Base-by-base conservation (phyloP, 371 early-diverging fungal species). In the Mortierella sp. region DNA sequence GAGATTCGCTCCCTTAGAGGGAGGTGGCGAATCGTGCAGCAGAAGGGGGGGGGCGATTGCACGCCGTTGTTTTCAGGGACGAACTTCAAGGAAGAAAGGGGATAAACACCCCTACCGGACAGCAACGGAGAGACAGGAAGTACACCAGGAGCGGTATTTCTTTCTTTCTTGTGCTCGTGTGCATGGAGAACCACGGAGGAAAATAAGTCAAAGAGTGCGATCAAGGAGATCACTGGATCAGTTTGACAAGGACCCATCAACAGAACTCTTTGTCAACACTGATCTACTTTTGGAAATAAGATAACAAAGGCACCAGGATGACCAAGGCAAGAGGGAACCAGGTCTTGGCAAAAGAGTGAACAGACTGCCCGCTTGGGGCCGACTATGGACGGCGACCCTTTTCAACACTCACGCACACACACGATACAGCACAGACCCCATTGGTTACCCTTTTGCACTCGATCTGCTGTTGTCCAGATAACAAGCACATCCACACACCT, bases 121-220 rank as follows among this genome's bases (percentile, higher is more conserved):
- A 68, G 68, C 68, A 38, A 41, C 68, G 68, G 49, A 48, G 32
- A 35, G 72, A 68, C 38, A 65, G 72, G 72, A 21, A 72, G 35
- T 48, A 32, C 38, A 41, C 38, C 63, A n/a, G 21, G 38, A 38
- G 16, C 76, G 71, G 14, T 77, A 12, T 74, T 80, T 3, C 14
- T 43, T 5, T 12, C 7, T 41, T 56, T 51, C 21, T 51, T 77
- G 58, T 56, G 29, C 6, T 6, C n/a, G 7, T 38, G 24, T 68
- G 41, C 68, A 68, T 68, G 41, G 68, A 24, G 65, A 68, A 63
- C 63, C 14, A 35, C 38, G 38, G 63, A 32, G 18, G 35, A 29
- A 35, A 5, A 41, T 35, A 24, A 24, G 68, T 14, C 14, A 46
- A 21, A 24, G 65, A 6, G 41, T 24, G 41, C 32, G 60, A 29